These are phyloP conservation scores for Ceratocystis destructans DNA, from an alignment of 2,329 filamentous ascomycete genomes.

Conservation along the genomic window DNA sequence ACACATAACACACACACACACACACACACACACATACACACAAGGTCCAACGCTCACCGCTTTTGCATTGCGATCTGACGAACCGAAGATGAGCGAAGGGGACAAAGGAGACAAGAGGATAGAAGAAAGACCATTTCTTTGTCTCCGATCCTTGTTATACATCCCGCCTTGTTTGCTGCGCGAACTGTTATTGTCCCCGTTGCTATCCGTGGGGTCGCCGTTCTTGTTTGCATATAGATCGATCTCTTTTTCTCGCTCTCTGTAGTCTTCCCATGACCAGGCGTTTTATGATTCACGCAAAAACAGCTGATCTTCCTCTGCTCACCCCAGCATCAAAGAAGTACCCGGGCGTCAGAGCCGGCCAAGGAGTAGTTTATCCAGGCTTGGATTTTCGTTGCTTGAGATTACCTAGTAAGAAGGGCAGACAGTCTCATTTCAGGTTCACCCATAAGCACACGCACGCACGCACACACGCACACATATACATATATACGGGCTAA, in stretches of 20 bases:
- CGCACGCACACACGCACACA: not conserved
- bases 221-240: not conserved
- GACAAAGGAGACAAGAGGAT: no score
- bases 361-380: not conserved
- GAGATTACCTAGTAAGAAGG: not conserved
- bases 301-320: not conserved
- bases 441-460: not conserved
- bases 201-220: not conserved
- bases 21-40: no score
- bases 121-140: not conserved
- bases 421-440: not conserved
- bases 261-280: not conserved
- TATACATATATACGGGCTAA: no score
- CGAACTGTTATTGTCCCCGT: not conserved
- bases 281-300: not conserved
- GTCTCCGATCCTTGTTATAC: not conserved
- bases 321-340: no score
- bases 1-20: no score
- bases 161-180: not conserved
- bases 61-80: slow-evolving; percentile 6
- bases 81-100: not conserved
- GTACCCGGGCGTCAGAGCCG: not conserved
- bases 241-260: not conserved
- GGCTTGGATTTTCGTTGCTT: not conserved
- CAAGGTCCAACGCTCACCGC: slow-evolving; percentile 6